Evolutionary conservation across 1,284 basidiomycete species (phyloP).

Genomic region (Peniophora sp.): DNA sequence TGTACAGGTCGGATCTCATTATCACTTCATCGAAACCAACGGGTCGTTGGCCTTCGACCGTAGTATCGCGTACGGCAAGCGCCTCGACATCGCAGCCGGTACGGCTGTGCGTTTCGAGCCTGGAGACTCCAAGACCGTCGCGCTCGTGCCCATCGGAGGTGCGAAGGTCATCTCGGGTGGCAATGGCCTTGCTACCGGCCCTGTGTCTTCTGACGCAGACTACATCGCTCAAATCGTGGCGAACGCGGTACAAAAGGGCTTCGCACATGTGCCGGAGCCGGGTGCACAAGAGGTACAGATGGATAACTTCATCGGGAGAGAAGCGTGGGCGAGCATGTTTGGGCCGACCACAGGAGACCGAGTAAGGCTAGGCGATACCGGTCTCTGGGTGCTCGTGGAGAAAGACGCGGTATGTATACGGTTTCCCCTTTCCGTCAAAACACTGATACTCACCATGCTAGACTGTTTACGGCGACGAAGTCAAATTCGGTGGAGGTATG

Average conservation of each 20-base stretch:
- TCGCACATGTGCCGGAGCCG: constrained; percentile 57
- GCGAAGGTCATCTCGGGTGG: constrained; percentile 71
- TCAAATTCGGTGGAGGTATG: constrained; percentile 93
- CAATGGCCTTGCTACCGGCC: constrained; percentile 65
- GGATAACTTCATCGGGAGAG: constrained; percentile 51
- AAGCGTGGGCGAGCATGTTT: constrained; percentile 84
- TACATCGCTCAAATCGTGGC: constrained; percentile 40
- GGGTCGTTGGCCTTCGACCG: constrained; percentile 80
- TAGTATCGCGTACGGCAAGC: constrained; percentile 69
- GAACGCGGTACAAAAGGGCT: constrained; percentile 42
- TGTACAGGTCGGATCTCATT: constrained; percentile 81
- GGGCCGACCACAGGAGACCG: constrained; percentile 92
- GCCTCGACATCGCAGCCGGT: constrained; percentile 89
- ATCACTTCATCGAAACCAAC: constrained; percentile 91
- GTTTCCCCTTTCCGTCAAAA: neutral
- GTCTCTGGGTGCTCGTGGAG: constrained; percentile 92
- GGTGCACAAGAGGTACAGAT: constrained; percentile 37
- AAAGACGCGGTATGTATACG: constrained; percentile 59
- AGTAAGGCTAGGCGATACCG: constrained; percentile 84
- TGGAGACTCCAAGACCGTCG: constrained; percentile 81
- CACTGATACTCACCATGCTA: constrained; percentile 17
- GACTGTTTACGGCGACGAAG: constrained; percentile 89
- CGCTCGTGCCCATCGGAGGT: constrained; percentile 77
- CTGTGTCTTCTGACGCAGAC: constrained; percentile 26
- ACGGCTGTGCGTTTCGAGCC: constrained; percentile 98